Evolutionary conservation across 2,329 filamentous ascomycete genomes (phyloP).

Genomic region (Fusarium liriodendri): DNA sequence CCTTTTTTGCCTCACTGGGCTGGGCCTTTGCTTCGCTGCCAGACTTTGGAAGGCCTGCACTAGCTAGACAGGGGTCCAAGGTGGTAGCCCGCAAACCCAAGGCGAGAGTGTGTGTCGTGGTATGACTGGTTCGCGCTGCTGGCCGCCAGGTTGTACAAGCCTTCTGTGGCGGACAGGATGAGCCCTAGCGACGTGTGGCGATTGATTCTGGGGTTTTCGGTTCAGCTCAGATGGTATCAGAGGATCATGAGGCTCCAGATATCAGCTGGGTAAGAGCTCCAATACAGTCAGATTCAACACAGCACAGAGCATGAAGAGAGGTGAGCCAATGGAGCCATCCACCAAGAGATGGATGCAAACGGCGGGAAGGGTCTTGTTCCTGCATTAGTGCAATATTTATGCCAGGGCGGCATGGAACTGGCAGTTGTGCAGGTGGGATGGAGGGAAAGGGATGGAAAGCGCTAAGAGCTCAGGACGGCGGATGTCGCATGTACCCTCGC

Average conservation of each 20-base stretch:
- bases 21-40: background rate
- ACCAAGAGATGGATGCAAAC: conserved; percentile 4
- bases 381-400: conserved; percentile 41
- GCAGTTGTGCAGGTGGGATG: conserved; percentile 16
- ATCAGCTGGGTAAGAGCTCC: background rate
- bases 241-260: background rate
- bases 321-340: conserved; percentile 1
- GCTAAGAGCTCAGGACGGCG: background rate
- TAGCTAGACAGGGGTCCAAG: background rate
- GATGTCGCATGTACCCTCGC: background rate
- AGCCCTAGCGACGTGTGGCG: background rate
- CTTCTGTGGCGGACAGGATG: background rate
- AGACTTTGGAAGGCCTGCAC: background rate
- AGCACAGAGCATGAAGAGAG: background rate
- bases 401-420: conserved; percentile 29
- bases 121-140: background rate
- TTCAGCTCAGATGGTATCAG: background rate
- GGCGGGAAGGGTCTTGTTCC: conserved; percentile 40
- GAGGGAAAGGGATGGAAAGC: background rate
- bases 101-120: background rate
- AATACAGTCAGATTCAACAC: background rate
- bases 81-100: background rate
- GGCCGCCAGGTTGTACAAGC: background rate
- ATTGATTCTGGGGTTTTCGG: background rate
- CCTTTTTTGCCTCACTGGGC: conserved; percentile 7